Base-by-base conservation (phyloP, 768 basidiomycete species). In the Psilocybe cubensis region DNA sequence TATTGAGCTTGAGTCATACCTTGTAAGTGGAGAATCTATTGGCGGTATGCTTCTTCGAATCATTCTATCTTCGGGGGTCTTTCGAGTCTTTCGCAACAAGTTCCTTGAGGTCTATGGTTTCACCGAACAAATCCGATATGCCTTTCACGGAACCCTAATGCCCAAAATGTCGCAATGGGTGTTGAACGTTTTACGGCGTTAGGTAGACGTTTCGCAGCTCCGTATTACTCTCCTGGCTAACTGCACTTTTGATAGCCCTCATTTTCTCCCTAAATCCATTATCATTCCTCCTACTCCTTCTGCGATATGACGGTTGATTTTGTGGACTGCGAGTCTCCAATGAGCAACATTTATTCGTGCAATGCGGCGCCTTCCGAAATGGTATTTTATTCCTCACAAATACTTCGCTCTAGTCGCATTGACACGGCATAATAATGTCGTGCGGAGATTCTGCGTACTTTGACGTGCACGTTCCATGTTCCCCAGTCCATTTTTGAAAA, bases 151-250 rank as follows among this genome's bases (percentile, higher is more conserved):
- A n/a, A n/a, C n/a, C n/a, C n/a, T n/a, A 43, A 27, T 23, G 48
- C 14, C 35, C n/a, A 33, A n/a, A 56, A 49, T 6, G 27, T 17
- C 35, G 14, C 35, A 6, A 12, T 14, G n/a, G 5, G 12, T 6
- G 5, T 14, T 38, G 35, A 4, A n/a, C 27, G 41, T 14, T 31
- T 55, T 31, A 35, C 33, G 47, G 35, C 17, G 43, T 47, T 58
- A 55, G 35, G 57, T 62, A 57, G 54, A 57, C 55, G 31, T 57
- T 54, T 40, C 38, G 33, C 50, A 41, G 38, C 23, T 53, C 52
- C 55, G 18, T 10, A 9, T 11, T 9, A 17, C 18, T 31, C 12
- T 20, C 23, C 23, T 23, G 14, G 24, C 53, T 35, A 25, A 33
- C 46, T 38, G 41, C 45, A 27, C 21, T 41, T 28, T 35, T 24